Conservation (phyloP, 345 rosid genomes). For the Iberis pinnata region DNA sequence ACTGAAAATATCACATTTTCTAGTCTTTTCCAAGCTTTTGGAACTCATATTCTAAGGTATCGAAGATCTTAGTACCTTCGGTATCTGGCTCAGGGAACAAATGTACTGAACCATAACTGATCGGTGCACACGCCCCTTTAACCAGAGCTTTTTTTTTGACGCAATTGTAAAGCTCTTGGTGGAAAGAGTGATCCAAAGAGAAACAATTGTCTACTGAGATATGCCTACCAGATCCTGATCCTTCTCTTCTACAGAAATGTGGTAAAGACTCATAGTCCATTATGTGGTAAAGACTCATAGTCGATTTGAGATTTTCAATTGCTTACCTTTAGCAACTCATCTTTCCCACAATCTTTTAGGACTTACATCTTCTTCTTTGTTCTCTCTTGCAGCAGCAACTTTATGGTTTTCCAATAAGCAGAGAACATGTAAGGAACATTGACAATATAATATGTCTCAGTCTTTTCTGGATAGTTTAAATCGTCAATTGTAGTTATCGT, state of each 20-base stretch:
- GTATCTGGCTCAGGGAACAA: background rate
- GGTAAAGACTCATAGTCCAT: constrained; percentile 90
- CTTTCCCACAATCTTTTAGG: constrained; percentile 67
- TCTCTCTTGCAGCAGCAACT: constrained; percentile 91
- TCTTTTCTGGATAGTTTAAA: constrained; percentile 93
- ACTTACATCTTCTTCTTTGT: constrained; percentile 86
- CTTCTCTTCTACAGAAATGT: constrained; percentile 77
- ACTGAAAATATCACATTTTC: constrained; percentile 33
- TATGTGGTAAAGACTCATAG: constrained; percentile 37
- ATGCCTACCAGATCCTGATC: constrained; percentile 61
- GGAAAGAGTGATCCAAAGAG: constrained; percentile 78
- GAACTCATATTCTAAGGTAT: constrained; percentile 53
- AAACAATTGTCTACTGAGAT: constrained; percentile 54
- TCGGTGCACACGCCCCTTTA: background rate
- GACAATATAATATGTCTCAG: constrained; percentile 76
- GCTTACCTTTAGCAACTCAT: constrained; percentile 79
- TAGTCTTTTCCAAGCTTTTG: constrained; percentile 48
- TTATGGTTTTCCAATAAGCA: constrained; percentile 79
- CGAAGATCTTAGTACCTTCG: background rate
- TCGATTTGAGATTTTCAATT: too few relatives aligned
- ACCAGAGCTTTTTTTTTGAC: constrained; percentile 47
- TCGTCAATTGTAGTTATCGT: constrained; percentile 76
- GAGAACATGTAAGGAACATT: constrained; percentile 84
- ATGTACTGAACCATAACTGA: background rate
- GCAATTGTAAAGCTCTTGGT: constrained; percentile 71